These are phyloP conservation scores for Ascochyta pisi DNA, from an alignment of 2,329 filamentous ascomycete species.

Conservation along the genomic window DNA sequence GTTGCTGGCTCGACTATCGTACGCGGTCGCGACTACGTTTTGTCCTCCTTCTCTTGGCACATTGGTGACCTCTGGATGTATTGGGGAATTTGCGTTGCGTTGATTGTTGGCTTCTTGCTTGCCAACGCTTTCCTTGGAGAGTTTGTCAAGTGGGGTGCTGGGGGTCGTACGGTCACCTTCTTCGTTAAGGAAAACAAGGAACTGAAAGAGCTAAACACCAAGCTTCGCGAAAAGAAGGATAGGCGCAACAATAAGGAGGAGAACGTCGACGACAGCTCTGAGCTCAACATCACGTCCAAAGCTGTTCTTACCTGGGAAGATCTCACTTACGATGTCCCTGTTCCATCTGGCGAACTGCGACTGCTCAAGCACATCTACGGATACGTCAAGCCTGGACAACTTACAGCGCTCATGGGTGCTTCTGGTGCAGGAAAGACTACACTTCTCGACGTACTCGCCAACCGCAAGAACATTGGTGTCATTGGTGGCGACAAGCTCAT, in stretches of 20 bases:
- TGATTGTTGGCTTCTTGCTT: slow-evolving; percentile 77
- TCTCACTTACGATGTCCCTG: slow-evolving; percentile 73
- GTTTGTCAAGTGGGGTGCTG: slow-evolving; percentile 76
- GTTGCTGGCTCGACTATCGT: slow-evolving; percentile 68
- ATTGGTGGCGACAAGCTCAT: slow-evolving; percentile 69
- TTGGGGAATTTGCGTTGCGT: slow-evolving; percentile 70
- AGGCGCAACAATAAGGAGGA: slow-evolving; percentile 56
- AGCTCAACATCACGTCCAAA: slow-evolving; percentile 61
- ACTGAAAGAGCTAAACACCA: slow-evolving; percentile 69
- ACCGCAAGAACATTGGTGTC: slow-evolving; percentile 69
- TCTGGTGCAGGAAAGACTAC: slow-evolving; percentile 85
- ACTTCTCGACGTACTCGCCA: slow-evolving; percentile 76
- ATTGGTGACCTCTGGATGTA: slow-evolving; percentile 73
- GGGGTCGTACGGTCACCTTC: slow-evolving; percentile 80
- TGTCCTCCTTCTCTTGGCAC: slow-evolving; percentile 70
- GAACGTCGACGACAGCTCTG: slow-evolving; percentile 51
- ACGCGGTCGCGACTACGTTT: slow-evolving; percentile 72
- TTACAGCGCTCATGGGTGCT: slow-evolving; percentile 56
- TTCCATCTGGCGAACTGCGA: slow-evolving; percentile 60
- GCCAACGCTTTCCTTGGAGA: slow-evolving; percentile 80
- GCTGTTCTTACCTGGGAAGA: slow-evolving; percentile 65
- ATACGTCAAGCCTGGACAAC: slow-evolving; percentile 63
- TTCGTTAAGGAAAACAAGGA: slow-evolving; percentile 75
- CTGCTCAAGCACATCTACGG: slow-evolving; percentile 64
- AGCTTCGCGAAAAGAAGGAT: slow-evolving; percentile 66